A percentile compares a stretch with the other conserved stretches of the same genome.
phyloP scores from a whole-genome alignment of 148 eudicot species.

The Cornus suecica region DNA sequence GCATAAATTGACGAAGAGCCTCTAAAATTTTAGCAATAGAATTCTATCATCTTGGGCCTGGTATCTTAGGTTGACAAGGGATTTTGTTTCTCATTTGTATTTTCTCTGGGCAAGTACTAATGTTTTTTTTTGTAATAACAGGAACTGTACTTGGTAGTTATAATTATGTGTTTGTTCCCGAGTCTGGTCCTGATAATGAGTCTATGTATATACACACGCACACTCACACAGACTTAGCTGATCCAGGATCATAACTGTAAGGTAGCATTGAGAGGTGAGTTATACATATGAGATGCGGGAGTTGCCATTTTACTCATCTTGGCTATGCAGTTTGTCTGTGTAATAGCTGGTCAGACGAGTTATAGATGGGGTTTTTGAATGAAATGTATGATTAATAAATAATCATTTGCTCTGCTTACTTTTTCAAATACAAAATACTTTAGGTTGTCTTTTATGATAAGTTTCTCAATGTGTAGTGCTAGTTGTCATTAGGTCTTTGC shows the following conservation, averaged over 20 bases:
- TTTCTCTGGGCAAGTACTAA: neutral
- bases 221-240: too few relatives aligned
- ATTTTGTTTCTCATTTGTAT: neutral
- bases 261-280: neutral
- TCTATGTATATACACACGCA: neutral
- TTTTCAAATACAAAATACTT: neutral
- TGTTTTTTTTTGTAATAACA: neutral
- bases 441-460: neutral
- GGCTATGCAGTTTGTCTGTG: neutral
- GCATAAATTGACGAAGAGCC: constrained; percentile 1
- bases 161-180: neutral
- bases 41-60: neutral
- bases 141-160: neutral
- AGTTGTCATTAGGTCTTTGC: neutral
- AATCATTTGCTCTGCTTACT: neutral
- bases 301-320: neutral
- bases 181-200: neutral
- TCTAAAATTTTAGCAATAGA: neutral
- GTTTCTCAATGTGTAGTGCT: constrained; percentile 1
- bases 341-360: neutral
- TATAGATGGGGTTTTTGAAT: neutral
- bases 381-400: neutral
- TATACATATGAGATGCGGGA: constrained; percentile 1
- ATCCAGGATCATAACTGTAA: neutral
- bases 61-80: neutral